A percentile compares a stretch with the other conserved stretches of the same genome.
Evolutionary conservation across 176 grass and related monocot genomes (phyloP).

Genomic region (Lolium perenne): DNA sequence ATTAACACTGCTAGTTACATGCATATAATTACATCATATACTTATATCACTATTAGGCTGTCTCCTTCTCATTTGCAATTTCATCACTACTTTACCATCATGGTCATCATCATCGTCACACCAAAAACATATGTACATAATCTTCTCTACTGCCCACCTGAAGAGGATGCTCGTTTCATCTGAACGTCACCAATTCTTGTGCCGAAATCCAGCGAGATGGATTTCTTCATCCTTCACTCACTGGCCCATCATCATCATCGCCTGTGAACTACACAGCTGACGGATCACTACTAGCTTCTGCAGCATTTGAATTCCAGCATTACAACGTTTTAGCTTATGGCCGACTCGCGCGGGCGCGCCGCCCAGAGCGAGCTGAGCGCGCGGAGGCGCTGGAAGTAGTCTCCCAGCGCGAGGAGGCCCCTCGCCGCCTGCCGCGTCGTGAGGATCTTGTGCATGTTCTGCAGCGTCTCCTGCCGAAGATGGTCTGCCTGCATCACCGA

Average conservation of each 20-base stretch:
- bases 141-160: conserved; percentile 12
- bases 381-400: conserved; percentile 90
- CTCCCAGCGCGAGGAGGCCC: conserved; percentile 77
- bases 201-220: conserved; percentile 23
- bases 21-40: conserved; percentile 48
- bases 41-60: background rate
- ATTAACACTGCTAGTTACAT: conserved; percentile 37
- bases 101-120: conserved; percentile 6
- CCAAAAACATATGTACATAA: conserved; percentile 59
- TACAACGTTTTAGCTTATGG: conserved; percentile 40
- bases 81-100: conserved; percentile 30
- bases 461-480: conserved; percentile 67
- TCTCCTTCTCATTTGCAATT: background rate
- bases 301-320: background rate
- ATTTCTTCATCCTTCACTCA: conserved; percentile 37
- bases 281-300: conserved; percentile 35
- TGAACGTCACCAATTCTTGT: background rate
- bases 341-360: conserved; percentile 62
- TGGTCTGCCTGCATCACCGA: conserved; percentile 67
- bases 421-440: conserved; percentile 78
- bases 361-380: conserved; percentile 80
- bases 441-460: conserved; percentile 80
- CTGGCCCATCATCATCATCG: background rate
- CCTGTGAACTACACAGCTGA: conserved; percentile 33
- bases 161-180: background rate